These are phyloP conservation scores for Ilex paraguariensis DNA, from an alignment of 305 asterid genomes.

Conservation along the genomic window DNA sequence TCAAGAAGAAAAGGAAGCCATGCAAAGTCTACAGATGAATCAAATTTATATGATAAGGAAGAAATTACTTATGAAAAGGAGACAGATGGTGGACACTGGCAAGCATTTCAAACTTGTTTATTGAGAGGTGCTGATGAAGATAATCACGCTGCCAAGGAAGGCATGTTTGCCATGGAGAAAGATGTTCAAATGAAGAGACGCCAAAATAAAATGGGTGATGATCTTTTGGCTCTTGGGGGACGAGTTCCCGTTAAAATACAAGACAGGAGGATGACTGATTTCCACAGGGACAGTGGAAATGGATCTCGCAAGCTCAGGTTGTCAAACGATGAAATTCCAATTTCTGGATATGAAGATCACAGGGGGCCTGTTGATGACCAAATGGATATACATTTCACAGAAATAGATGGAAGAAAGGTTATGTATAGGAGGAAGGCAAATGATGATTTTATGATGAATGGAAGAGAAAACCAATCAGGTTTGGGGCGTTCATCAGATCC, in stretches of 20 bases:
- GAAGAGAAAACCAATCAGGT: conserved; percentile 36
- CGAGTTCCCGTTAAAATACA: conserved; percentile 34
- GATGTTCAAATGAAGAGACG: conserved; percentile 40
- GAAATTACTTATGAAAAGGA: conserved; percentile 37
- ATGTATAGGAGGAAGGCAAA: conserved; percentile 32
- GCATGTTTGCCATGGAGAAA: conserved; percentile 58
- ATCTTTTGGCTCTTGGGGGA: conserved; percentile 47
- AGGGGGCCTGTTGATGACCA: conserved; percentile 32
- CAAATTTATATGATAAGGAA: conserved; percentile 19
- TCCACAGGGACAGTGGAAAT: conserved; percentile 39
- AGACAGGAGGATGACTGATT: conserved; percentile 39
- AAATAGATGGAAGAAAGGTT: conserved; percentile 50
- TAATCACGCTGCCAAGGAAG: conserved; percentile 31
- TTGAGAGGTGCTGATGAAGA: conserved; percentile 61
- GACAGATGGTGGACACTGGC: conserved; percentile 55
- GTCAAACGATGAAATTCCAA: conserved; percentile 40
- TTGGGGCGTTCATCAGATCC: conserved; percentile 49
- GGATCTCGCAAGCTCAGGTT: conserved; percentile 33
- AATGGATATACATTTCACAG: conserved; percentile 45
- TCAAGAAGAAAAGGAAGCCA: conserved; percentile 44
- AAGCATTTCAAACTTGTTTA: conserved; percentile 81
- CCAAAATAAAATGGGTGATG: conserved; percentile 30
- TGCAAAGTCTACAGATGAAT: conserved; percentile 28
- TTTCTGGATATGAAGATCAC: conserved; percentile 34
- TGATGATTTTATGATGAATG: conserved; percentile 60